Evolutionary conservation across 2,329 filamentous ascomycete species (phyloP), one percentile per base, ranked within the genome.

Genomic region (Fusarium marasasianum): DNA sequence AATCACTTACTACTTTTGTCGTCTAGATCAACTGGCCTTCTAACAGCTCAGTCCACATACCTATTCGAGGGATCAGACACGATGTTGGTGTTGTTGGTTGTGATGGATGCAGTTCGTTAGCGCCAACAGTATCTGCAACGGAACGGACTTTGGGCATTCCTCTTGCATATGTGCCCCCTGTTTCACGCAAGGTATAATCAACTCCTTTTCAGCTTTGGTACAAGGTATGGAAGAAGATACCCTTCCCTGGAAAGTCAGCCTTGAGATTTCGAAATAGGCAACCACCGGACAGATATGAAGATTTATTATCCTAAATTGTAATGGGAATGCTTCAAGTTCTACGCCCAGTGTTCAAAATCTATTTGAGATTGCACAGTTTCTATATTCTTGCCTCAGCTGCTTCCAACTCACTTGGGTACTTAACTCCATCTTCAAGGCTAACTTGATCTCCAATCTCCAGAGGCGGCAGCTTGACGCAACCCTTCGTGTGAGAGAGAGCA

Each of bases 401-500:
- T 47, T 79, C 77, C 48, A 56, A 45, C 55, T 77, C 74, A 44
- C 76, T 79, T 6, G 77, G 77, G 63, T 79, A 63, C 55, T 59
- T 55, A 12, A 64, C 48, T 38, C 64, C 65, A 11, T 47, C 37
- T 44, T 64, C 51, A n/a, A 51, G n/a, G 29, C 22, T 55, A 44
- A n/a, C 29, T 20, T 65, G 45, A 29, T 67, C 26, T 26, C 56
- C 53, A 38, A 45, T 63, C 48, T 76, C 71, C 60, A 79, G 14
- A 26, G 71, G 66, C 14, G 77, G 77, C 53, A 79, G 38, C 69
- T 79, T 79, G 47, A 79, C 66, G 51, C 74, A 73, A 14, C 77
- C 77, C 59, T 78, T 77, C 17, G 77, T 79, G 53, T 79, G 77
- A 14, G 77, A 77, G 24, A 79, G 33, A 15, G 76, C 72, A 48